Evolutionary conservation across 1,284 basidiomycete genomes (phyloP).

Genomic region (Apiotrichum laibachii): DNA sequence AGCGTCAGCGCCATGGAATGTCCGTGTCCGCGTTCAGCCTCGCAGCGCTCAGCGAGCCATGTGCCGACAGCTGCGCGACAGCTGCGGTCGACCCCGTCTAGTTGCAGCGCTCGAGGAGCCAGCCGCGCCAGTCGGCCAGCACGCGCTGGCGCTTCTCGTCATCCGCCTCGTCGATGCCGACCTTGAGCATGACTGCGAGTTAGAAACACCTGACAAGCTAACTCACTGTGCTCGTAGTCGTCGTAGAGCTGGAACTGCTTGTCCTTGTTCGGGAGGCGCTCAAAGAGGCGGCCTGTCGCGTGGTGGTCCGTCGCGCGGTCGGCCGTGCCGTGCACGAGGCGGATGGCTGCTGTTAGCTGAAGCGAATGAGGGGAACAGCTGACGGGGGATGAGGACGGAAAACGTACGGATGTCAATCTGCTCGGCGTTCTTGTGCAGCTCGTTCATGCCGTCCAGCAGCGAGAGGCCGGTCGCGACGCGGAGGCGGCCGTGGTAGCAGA

Average conservation of each 20-base stretch:
- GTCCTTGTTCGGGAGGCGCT: slow-evolving; percentile 47
- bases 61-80: background rate
- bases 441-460: slow-evolving; percentile 52
- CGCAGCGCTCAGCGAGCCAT: too few relatives aligned
- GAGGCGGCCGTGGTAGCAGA: slow-evolving; percentile 55
- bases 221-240: slow-evolving; percentile 55
- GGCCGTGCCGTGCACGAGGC: slow-evolving; percentile 53
- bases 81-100: background rate
- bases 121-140: slow-evolving; percentile 48
- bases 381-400: too few relatives aligned
- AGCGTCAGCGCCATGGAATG: too few relatives aligned
- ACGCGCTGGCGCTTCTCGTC: slow-evolving; percentile 51
- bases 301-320: slow-evolving; percentile 54
- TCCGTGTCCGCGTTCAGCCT: too few relatives aligned
- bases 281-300: slow-evolving; percentile 51
- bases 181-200: slow-evolving; percentile 46
- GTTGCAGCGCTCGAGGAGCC: slow-evolving; percentile 44
- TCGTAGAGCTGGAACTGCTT: slow-evolving; percentile 54
- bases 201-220: background rate
- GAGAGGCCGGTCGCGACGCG: slow-evolving; percentile 55
- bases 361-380: background rate
- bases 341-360: slow-evolving; percentile 44
- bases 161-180: slow-evolving; percentile 49
- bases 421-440: slow-evolving; percentile 45
- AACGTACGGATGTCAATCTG: slow-evolving; percentile 46